A percentile compares a stretch with the other conserved stretches of the same genome.
Conservation (phyloP, 768 basidiomycete species). For the Macrolepiota fuliginosa region DNA sequence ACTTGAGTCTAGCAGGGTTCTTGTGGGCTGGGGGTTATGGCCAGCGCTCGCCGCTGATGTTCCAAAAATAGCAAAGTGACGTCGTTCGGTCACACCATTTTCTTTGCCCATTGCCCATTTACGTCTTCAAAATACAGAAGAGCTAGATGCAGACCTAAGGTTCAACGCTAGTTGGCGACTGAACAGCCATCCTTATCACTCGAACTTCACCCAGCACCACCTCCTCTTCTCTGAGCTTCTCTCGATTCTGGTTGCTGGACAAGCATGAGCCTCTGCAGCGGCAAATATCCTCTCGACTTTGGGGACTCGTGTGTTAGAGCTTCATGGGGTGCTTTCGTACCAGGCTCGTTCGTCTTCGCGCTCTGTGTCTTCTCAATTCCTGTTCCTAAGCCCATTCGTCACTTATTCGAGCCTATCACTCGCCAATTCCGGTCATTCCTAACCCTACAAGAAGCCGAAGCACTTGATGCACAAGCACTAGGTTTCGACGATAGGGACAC, state of each 20-base stretch:
- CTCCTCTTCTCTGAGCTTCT: neutral
- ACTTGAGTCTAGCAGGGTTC: no score
- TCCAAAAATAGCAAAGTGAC: no score
- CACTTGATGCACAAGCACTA: conserved; percentile 29
- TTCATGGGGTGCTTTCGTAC: conserved; percentile 49
- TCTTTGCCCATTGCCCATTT: no score
- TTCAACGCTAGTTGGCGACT: no score
- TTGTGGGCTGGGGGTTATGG: no score
- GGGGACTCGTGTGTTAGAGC: conserved; percentile 44
- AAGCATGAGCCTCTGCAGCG: conserved; percentile 31
- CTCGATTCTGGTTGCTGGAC: neutral
- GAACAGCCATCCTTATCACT: no score
- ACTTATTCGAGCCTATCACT: conserved; percentile 23
- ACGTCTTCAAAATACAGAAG: no score
- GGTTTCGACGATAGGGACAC: neutral
- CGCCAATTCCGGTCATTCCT: conserved; percentile 41
- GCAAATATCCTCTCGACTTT: conserved; percentile 39
- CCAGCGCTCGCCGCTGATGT: no score
- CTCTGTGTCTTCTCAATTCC: conserved; percentile 38
- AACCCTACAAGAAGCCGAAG: conserved; percentile 56
- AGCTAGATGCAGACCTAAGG: no score
- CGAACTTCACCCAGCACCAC: neutral
- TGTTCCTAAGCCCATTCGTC: conserved; percentile 23
- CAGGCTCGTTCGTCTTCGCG: conserved; percentile 43
- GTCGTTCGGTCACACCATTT: no score